These are phyloP conservation scores for Saururus chinensis DNA, from an alignment of 164 flowering plant species.

Conservation along the genomic window DNA sequence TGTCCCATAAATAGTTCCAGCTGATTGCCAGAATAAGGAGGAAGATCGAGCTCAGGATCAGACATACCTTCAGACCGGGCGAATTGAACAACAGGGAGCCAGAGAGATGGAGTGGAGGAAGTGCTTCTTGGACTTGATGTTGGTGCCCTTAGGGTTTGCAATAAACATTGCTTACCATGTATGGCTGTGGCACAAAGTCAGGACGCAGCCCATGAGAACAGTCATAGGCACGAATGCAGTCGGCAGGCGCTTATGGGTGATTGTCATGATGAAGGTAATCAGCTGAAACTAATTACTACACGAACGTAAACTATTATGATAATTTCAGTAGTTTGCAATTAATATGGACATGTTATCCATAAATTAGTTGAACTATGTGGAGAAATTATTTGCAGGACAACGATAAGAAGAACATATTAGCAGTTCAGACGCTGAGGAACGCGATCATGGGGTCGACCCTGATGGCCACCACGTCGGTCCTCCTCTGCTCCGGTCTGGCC, in stretches of 20 bases:
- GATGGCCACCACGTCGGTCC: conserved; percentile 89
- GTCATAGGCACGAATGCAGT: conserved; percentile 9
- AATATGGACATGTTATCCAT: no score
- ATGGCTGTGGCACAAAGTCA: conserved; percentile 14
- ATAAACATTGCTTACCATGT: conserved; percentile 6
- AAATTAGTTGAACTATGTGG: no score
- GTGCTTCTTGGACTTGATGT: conserved; percentile 9
- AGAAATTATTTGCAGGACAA: conserved; percentile 52
- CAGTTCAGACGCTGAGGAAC: conserved; percentile 82
- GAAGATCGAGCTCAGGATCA: no score
- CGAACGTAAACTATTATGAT: no score
- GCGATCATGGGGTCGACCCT: conserved; percentile 86
- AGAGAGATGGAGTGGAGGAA: conserved; percentile 9
- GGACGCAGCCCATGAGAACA: conserved; percentile 10
- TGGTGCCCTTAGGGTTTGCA: conserved; percentile 9
- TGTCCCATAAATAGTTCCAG: no score
- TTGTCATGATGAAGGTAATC: conserved; percentile 11
- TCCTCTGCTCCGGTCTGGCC: conserved; percentile 68
- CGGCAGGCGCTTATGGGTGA: conserved; percentile 12
- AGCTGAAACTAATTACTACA: no score
- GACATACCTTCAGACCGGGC: no score
- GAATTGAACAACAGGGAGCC: no score
- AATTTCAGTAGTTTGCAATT: no score
- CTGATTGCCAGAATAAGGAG: no score
- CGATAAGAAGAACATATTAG: conserved; percentile 83